These are phyloP conservation scores for Cerrena zonata DNA, from an alignment of 1,284 basidiomycete species.

Conservation along the genomic window DNA sequence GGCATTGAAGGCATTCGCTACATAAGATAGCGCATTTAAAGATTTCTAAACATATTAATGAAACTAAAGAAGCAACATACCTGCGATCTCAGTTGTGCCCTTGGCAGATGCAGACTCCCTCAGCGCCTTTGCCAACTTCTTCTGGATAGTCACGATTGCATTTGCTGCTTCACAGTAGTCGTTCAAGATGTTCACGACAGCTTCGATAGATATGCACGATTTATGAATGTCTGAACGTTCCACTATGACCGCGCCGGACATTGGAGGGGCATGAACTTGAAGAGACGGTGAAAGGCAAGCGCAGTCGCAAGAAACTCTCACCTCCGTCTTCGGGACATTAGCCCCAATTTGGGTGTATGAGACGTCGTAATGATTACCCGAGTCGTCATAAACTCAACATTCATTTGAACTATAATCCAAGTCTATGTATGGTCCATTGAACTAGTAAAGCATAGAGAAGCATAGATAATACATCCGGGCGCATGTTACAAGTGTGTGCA, in stretches of 20 bases:
- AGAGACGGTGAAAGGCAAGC: neutral
- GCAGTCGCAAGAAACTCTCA: too few relatives aligned
- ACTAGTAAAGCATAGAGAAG: too few relatives aligned
- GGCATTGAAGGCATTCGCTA: slow-evolving; percentile 61
- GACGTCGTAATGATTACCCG: too few relatives aligned
- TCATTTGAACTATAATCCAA: too few relatives aligned
- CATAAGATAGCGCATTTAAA: neutral
- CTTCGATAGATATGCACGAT: slow-evolving; percentile 69
- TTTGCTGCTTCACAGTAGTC: slow-evolving; percentile 69
- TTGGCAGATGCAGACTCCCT: slow-evolving; percentile 59
- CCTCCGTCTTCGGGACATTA: too few relatives aligned
- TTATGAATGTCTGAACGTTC: slow-evolving; percentile 72
- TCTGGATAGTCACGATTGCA: slow-evolving; percentile 60
- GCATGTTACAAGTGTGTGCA: too few relatives aligned
- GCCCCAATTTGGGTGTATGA: too few relatives aligned
- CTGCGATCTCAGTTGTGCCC: slow-evolving; percentile 54
- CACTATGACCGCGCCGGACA: slow-evolving; percentile 22
- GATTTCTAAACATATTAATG: neutral
- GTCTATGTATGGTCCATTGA: too few relatives aligned
- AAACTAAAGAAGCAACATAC: slow-evolving; percentile 29
- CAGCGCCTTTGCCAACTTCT: slow-evolving; percentile 66
- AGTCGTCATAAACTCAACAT: too few relatives aligned
- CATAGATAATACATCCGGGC: too few relatives aligned
- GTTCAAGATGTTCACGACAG: slow-evolving; percentile 57
- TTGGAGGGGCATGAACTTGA: too few relatives aligned